Evolutionary conservation across 352 stramenopile genomes (phyloP).

Genomic region (Globisporangium apiculatum): DNA sequence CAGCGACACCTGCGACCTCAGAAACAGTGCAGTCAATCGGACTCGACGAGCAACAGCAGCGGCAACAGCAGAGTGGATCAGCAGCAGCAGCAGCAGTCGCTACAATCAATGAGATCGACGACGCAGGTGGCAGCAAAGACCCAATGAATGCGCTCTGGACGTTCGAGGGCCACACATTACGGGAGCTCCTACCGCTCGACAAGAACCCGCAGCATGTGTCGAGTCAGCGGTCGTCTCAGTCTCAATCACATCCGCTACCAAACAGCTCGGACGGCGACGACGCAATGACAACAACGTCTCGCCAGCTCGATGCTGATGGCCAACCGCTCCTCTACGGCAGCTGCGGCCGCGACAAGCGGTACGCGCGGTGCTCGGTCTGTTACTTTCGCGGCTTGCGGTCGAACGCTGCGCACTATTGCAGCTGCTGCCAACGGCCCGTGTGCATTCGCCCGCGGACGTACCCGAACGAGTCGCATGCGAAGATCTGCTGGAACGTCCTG

Average conservation of each 20-base stretch:
- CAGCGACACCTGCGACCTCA: conserved; percentile 1
- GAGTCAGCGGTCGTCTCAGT: background rate
- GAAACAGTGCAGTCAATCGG: conserved; percentile 8
- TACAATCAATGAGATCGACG: conserved; percentile 9
- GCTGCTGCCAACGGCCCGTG: conserved; percentile 62
- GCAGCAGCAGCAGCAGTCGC: background rate
- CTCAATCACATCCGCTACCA: background rate
- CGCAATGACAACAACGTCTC: conserved; percentile 3
- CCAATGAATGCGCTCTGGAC: conserved; percentile 61
- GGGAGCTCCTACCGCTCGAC: conserved; percentile 29
- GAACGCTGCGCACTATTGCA: conserved; percentile 65
- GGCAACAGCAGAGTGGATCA: background rate
- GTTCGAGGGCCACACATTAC: conserved; percentile 50
- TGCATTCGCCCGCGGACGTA: conserved; percentile 64
- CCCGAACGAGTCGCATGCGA: conserved; percentile 54
- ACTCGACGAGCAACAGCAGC: background rate
- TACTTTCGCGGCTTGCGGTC: conserved; percentile 62
- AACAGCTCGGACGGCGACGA: conserved; percentile 8
- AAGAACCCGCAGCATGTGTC: conserved; percentile 27
- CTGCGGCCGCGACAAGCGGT: conserved; percentile 62
- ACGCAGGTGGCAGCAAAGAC: conserved; percentile 21
- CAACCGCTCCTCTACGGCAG: conserved; percentile 50
- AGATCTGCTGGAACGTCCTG: conserved; percentile 80
- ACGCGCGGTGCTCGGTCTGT: conserved; percentile 64
- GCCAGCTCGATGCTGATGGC: conserved; percentile 36